Percentiles rank a stretch among this genome's conserved stretches.
These are phyloP conservation scores for Daldinia childiae DNA, from an alignment of 495 filamentous ascomycete species.

Conservation along the genomic window DNA sequence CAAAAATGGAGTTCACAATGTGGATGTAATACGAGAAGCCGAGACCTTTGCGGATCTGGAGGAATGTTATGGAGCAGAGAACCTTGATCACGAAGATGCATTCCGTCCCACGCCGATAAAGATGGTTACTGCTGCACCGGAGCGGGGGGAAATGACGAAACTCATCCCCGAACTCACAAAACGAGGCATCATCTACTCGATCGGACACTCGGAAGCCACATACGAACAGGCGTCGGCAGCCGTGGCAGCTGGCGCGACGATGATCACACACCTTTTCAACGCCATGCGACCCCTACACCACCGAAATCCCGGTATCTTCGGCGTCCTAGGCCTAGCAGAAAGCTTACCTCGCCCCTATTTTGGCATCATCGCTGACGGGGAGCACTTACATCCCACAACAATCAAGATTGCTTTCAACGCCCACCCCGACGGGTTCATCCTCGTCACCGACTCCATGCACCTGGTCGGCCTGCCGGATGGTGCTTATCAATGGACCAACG, in stretches of 20 bases:
- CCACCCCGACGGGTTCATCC: constrained; percentile 69
- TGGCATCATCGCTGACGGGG: constrained; percentile 73
- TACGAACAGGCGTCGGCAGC: constrained; percentile 76
- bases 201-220: constrained; percentile 84
- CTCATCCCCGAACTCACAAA: constrained; percentile 68
- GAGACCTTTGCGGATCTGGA: constrained; percentile 66
- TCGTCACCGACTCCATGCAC: constrained; percentile 75
- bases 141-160: constrained; percentile 69
- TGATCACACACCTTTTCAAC: constrained; percentile 92
- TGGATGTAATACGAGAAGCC: constrained; percentile 66
- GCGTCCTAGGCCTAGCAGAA: constrained; percentile 67
- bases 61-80: constrained; percentile 72
- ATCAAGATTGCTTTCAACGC: constrained; percentile 70
- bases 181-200: constrained; percentile 72
- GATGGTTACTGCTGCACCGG: constrained; percentile 84
- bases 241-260: constrained; percentile 74
- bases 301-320: constrained; percentile 85
- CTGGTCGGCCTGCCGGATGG: constrained; percentile 77
- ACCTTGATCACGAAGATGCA: constrained; percentile 56
- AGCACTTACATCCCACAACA: constrained; percentile 71
- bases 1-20: constrained; percentile 78
- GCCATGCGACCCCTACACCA: constrained; percentile 88
- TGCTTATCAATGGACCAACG: constrained; percentile 81
- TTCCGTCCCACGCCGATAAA: constrained; percentile 61
- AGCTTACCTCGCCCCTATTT: constrained; percentile 64